Base-by-base conservation (phyloP, 2,329 filamentous ascomycete species). In the Zopfia rhizophila region DNA sequence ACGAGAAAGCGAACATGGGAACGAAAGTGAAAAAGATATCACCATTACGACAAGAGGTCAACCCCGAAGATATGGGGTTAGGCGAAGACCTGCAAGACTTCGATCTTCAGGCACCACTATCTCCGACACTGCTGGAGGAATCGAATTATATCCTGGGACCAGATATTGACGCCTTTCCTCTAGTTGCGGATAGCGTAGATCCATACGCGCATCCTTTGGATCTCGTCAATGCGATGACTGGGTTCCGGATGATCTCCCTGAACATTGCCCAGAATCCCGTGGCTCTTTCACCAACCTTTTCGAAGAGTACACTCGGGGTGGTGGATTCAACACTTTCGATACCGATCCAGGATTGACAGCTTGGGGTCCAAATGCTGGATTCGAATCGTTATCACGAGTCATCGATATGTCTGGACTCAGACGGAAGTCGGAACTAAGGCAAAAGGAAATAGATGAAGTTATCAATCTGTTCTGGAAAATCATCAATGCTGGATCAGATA, bases 141-240 rank as follows among this genome's bases (percentile, higher is more conserved):
- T 53, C 1, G 62, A 65, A 3, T 7, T 66, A 0, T 61, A 65
- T 25, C 63, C 58, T 3, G 46, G 63, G 11, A 48, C 17, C 13
- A 57, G 46, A 0, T 57, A 63, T 30, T 23, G 19, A 17, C 8
- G 23, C 12, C 2, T 29, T 3, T 23, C 8, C 13, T 21, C 38
- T n/a, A n/a, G n/a, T n/a, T n/a, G n/a, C n/a, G n/a, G n/a, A n/a
- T n/a, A n/a, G n/a, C n/a, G n/a, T n/a, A n/a, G n/a, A n/a, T n/a
- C n/a, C n/a, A n/a, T n/a, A n/a, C n/a, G n/a, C n/a, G 5, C 46
- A 51, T 10, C 52, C 55, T 0, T 10, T 46, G n/a, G 48, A 56
- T 6, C 42, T 48, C 10, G 33, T 44, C 1, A 53, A 59, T 11
- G 46, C n/a, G n/a, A 40, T 5, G 45, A 29, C 4, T 59, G 58